Evolutionary conservation across 306 rosid genomes (phyloP).

Genomic region (Trifolium fragiferum): DNA sequence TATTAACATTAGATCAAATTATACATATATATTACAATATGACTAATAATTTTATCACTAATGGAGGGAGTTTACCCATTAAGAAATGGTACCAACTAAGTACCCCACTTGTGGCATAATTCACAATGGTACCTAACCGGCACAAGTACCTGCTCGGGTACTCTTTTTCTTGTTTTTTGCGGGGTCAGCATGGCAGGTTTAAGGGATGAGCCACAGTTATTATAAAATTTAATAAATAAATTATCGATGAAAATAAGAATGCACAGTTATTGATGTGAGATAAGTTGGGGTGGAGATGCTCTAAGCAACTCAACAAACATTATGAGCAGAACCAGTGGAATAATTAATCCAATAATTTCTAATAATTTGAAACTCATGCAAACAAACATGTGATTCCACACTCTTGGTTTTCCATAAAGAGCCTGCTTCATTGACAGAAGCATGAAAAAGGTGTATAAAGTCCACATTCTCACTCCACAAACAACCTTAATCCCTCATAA

Average conservation of each 20-base stretch:
- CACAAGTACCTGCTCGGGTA: background rate
- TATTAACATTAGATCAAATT: background rate
- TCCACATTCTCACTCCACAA: too few species aligned
- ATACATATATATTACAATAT: background rate
- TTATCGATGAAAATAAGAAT: background rate
- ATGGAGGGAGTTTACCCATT: background rate
- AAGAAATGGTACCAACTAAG: background rate
- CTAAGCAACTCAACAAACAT: constrained; percentile 1
- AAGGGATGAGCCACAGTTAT: background rate
- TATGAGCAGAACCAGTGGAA: background rate
- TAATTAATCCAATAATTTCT: background rate
- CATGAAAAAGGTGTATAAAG: too few species aligned
- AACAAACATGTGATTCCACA: background rate
- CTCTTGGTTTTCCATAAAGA: background rate
- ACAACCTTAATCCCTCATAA: too few species aligned
- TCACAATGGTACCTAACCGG: background rate
- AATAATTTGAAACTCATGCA: background rate
- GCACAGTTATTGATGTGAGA: background rate
- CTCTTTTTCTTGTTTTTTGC: background rate
- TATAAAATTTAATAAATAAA: background rate
- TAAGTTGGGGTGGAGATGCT: background rate
- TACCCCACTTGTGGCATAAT: background rate
- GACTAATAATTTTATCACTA: background rate
- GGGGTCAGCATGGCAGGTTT: background rate
- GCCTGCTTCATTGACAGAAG: too few species aligned